Base-by-base conservation (phyloP, 345 rosid genomes). In the Citrus medica region DNA sequence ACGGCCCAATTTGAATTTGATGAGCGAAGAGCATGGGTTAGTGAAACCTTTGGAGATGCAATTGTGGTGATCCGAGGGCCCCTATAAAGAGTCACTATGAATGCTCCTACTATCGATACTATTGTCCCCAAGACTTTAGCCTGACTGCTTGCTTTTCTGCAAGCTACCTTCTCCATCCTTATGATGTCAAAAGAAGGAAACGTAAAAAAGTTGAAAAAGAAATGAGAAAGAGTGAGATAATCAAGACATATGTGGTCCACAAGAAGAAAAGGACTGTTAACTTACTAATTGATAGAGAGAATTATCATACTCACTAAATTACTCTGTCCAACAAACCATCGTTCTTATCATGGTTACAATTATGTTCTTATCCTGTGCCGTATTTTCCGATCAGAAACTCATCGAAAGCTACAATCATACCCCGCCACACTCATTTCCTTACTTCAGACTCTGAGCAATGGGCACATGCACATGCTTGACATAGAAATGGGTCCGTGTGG, bases 111-210 rank as follows among this genome's bases (percentile, higher is more conserved):
- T 13, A 95, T 86, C 35, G 99, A 92, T 53, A 91, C 89, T 25
- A 93, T 73, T 4, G 99, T 92, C 35, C 98, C 99, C 28, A 90
- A 27, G 38, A 92, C 83, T 83, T 95, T 93, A 72, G 98, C 99
- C 40, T 87, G 92, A 71, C 96, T 91, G 73, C 93, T 90, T 22
- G 79, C 72, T 68, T 89, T 90, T 81, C 80, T 88, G 79, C 85
- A 56, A 40, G 83, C 82, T 32, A 92, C 76, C 68, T 79, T 88
- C 88, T 93, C 98, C 99, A 95, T 92, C 81, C 98, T 93, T 78
- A 46, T 82, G 7, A 48, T 14, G 6, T 21, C 58, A 30, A 24
- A 32, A 10, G 17, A 21, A 17, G 13, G 12, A 33, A 13, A 5
- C 14, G 7, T 3, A n/a, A n/a, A 63, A 74, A 77, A 9, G n/a